Evolutionary conservation across 2,329 filamentous ascomycete genomes (phyloP).

Genomic region (Calycina herbarum): DNA sequence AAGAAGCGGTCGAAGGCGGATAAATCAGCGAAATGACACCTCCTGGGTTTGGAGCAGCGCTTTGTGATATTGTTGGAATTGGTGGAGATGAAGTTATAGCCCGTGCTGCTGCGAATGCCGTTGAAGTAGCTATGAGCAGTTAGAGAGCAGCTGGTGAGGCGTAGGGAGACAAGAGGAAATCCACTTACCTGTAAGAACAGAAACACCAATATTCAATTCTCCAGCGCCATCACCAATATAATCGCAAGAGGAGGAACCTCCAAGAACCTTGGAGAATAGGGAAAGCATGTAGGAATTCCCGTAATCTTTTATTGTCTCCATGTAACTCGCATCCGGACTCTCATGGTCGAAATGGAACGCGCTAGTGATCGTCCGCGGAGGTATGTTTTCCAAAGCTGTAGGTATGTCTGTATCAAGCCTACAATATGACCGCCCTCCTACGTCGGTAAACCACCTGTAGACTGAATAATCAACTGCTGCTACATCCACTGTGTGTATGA

Average conservation of each 20-base stretch:
- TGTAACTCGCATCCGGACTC: background rate
- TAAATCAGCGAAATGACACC: background rate
- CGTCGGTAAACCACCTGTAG: background rate
- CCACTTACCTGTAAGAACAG: background rate
- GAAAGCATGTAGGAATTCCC: background rate
- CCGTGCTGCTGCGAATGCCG: background rate
- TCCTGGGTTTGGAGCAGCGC: background rate
- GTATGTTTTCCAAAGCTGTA: background rate
- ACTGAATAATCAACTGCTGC: background rate
- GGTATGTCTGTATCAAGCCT: background rate
- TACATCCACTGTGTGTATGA: background rate
- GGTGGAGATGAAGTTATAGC: background rate
- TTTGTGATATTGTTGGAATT: background rate
- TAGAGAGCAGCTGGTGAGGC: background rate
- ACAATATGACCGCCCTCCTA: background rate
- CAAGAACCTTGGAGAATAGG: background rate
- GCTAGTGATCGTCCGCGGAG: background rate
- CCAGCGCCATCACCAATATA: background rate
- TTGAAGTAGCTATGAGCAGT: background rate
- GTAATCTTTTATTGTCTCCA: background rate
- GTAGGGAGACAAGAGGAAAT: background rate
- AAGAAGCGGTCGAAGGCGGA: background rate
- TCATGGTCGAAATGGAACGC: background rate
- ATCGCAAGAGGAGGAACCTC: background rate
- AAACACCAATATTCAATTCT: background rate